A percentile compares a stretch with the other conserved stretches of the same genome.
These are phyloP conservation scores for Mitragyna speciosa DNA, from an alignment of 257 asterid species.

Conservation along the genomic window DNA sequence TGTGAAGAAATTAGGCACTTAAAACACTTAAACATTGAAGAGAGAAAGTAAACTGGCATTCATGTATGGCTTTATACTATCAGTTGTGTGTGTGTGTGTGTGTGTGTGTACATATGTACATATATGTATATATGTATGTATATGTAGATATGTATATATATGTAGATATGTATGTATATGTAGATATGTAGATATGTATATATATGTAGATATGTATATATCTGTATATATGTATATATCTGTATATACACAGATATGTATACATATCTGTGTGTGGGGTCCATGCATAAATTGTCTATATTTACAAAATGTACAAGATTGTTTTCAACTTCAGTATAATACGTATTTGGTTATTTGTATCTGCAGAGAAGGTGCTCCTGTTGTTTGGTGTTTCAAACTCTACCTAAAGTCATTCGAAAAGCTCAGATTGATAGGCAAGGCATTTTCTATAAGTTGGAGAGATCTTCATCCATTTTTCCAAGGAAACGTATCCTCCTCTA, in stretches of 20 bases:
- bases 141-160: no score
- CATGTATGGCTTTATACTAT: background rate
- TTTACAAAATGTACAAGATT: background rate
- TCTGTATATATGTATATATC: no score
- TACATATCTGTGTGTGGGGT: no score
- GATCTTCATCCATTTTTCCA: conserved; percentile 57
- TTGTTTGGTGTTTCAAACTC: conserved; percentile 50
- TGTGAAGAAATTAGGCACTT: background rate
- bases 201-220: no score
- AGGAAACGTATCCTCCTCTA: conserved; percentile 74
- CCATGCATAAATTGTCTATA: background rate
- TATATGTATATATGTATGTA: no score
- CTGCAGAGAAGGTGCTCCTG: conserved; percentile 65
- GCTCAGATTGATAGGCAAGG: conserved; percentile 54
- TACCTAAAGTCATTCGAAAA: conserved; percentile 43
- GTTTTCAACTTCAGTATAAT: background rate
- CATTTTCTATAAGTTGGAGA: conserved; percentile 58
- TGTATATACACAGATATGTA: no score
- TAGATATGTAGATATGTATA: no score
- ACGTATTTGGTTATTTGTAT: conserved; percentile 3
- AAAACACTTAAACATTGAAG: background rate
- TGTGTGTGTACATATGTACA: no score
- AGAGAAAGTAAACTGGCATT: background rate
- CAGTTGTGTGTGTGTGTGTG: no score
- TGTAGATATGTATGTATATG: no score